Base-by-base conservation (phyloP, 306 rosid species). In the Trichosanthes truncata region DNA sequence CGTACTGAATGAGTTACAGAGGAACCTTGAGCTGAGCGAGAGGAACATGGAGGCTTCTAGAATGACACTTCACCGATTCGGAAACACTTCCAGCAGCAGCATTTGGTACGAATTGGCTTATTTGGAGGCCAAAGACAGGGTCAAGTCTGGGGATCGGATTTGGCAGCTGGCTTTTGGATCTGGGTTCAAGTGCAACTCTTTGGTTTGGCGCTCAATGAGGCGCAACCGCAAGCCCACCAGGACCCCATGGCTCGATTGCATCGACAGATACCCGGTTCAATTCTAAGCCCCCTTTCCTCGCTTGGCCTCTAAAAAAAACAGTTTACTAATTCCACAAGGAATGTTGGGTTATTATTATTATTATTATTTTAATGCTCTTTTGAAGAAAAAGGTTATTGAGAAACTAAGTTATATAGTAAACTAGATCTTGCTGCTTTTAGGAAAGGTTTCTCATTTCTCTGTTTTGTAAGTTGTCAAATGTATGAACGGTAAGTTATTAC, bases 81-180 rank as follows among this genome's bases (percentile, higher is more conserved):
- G 98, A 11, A 95, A 95, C 92, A 92, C 98, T 0, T 95, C 98
- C 8, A 92, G 97, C 81, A 95, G 97, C 84, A 92, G 97, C 82
- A 92, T 95, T 21, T 95, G 98, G 98, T 95, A 95, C 77, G 93
- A 95, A 74, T 62, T 95, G 60, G 97, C 98, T 66, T 92, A 95
- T 84, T 88, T 95, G 88, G 97, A 95, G 72, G 97, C 97, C 1
- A 92, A 89, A 52, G 98, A 90, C 69, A 86, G 84, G 25, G 96
- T 95, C 43, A 87, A 81, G 74, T 83, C 89, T 48, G 98, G 97
- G 0, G 97, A 95, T 85, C 88, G 97, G 46, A 85, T 95, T 82
- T 95, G 98, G 98, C 97, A 91, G 83, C 83, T 95, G 59, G 96
- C 97, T 2, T 95, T 92, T 75, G 98, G 98, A 40, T 95, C 98